phyloP scores from a whole-genome alignment of 345 rosid species.

The Linum trigynum region DNA sequence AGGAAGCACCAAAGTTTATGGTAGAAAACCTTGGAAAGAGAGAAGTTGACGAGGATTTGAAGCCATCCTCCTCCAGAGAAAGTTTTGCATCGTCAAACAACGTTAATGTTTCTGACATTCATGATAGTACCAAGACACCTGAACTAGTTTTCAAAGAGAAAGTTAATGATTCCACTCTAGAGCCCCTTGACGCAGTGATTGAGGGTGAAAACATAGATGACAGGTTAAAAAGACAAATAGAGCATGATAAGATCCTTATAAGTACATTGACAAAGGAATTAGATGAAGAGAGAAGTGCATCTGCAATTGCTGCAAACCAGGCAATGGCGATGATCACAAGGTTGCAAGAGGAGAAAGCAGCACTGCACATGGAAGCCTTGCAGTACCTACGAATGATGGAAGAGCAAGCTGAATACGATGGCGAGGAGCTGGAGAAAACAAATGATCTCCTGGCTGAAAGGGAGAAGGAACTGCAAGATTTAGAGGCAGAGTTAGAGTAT shows the following conservation, averaged over 20 bases:
- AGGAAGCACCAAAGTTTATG: neutral
- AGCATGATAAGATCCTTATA: neutral
- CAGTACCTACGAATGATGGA: conserved; percentile 12
- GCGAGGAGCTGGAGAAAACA: neutral
- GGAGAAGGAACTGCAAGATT: neutral
- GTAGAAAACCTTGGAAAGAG: neutral
- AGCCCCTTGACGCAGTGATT: neutral
- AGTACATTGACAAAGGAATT: neutral
- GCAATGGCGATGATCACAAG: conserved; percentile 11
- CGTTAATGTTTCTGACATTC: neutral
- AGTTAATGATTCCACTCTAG: neutral
- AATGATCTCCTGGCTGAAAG: neutral
- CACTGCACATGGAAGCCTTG: conserved; percentile 9
- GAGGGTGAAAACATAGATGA: neutral
- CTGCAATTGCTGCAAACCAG: conserved; percentile 3
- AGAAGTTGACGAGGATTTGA: neutral
- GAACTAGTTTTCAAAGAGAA: neutral
- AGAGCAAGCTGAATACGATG: conserved; percentile 10
- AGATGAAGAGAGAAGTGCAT: conserved; percentile 6
- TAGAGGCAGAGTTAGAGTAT: neutral
- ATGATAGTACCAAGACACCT: neutral
- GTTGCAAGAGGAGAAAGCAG: conserved; percentile 7
- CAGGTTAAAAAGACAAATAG: neutral
- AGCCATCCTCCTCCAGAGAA: neutral
- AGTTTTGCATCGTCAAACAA: neutral